Evolutionary conservation across 805 yeast genomes (phyloP).

Genomic region (Metschnikowia proteae): DNA sequence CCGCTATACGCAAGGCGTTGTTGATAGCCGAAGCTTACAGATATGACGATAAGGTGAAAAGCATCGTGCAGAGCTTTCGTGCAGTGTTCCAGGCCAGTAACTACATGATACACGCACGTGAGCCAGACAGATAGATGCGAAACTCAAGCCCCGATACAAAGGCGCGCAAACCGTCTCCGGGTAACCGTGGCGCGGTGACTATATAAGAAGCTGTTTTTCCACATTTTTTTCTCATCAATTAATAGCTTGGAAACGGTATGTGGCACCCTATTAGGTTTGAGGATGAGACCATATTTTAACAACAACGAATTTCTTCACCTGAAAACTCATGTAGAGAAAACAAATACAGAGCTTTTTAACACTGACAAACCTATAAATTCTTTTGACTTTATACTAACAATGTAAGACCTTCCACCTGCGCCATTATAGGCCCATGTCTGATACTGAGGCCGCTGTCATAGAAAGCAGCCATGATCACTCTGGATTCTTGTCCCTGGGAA

Average conservation of each 20-base stretch:
- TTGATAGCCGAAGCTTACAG: background rate
- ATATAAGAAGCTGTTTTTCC: slow-evolving; percentile 9
- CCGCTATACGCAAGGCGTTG: slow-evolving; percentile 13
- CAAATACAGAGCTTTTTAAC: slow-evolving; percentile 67
- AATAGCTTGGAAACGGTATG: slow-evolving; percentile 14
- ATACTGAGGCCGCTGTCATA: background rate
- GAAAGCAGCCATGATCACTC: background rate
- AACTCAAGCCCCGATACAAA: slow-evolving; percentile 1
- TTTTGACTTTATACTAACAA: slow-evolving; percentile 11
- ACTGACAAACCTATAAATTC: slow-evolving; percentile 37
- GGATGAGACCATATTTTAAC: slow-evolving; percentile 20
- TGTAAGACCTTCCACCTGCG: background rate
- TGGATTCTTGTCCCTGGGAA: background rate
- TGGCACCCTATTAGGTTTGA: slow-evolving; percentile 10
- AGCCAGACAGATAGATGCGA: background rate
- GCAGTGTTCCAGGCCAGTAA: background rate
- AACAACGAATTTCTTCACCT: slow-evolving; percentile 68
- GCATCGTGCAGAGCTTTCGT: background rate
- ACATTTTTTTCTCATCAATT: background rate
- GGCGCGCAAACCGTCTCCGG: slow-evolving; percentile 10
- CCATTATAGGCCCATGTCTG: background rate
- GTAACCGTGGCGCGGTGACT: slow-evolving; percentile 13
- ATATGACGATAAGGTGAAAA: background rate
- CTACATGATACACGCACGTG: background rate
- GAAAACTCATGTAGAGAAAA: slow-evolving; percentile 55